A percentile compares a stretch with the other conserved stretches of the same genome.
These are phyloP conservation scores for Pluteus cervinus DNA, from an alignment of 768 basidiomycete genomes.

Conservation along the genomic window DNA sequence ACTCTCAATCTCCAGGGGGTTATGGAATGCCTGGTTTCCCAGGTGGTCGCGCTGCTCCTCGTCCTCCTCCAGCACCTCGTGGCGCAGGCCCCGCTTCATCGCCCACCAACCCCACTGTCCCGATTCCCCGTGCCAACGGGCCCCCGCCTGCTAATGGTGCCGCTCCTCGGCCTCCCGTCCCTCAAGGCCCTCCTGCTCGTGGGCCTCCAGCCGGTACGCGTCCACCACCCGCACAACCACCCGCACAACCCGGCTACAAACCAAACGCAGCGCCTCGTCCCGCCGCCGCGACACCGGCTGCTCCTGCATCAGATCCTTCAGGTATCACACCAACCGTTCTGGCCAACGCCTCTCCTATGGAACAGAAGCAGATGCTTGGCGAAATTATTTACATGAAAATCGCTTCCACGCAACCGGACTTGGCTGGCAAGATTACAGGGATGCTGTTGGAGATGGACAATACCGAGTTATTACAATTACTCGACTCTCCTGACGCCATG, in stretches of 20 bases:
- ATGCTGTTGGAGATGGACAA: conserved; percentile 99
- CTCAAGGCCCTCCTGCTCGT: conserved; percentile 38
- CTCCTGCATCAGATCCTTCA: conserved; percentile 33
- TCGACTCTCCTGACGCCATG: conserved; percentile 80
- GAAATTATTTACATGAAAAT: conserved; percentile 95
- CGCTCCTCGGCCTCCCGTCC: conserved; percentile 42
- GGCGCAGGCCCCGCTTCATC: conserved; percentile 70
- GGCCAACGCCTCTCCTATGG: conserved; percentile 61
- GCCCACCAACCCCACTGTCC: conserved; percentile 56
- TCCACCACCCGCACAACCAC: conserved; percentile 28
- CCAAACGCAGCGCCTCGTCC: too few species aligned
- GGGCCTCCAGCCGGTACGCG: conserved; percentile 32
- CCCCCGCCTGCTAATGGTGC: conserved; percentile 52
- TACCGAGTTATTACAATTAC: conserved; percentile 80
- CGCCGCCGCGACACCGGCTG: conserved; percentile 38
- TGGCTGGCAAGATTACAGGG: conserved; percentile 98
- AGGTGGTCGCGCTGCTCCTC: conserved; percentile 52
- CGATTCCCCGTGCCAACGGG: conserved; percentile 61
- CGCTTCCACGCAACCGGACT: conserved; percentile 70
- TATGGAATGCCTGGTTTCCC: conserved; percentile 70
- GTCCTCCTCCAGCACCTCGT: conserved; percentile 57
- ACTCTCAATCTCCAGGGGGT: conserved; percentile 71
- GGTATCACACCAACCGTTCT: conserved; percentile 42
- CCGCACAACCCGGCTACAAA: conserved; percentile 35
- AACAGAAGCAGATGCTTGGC: conserved; percentile 99